Base-by-base conservation (phyloP, 2,329 filamentous ascomycete species). In the Calonectria montana region DNA sequence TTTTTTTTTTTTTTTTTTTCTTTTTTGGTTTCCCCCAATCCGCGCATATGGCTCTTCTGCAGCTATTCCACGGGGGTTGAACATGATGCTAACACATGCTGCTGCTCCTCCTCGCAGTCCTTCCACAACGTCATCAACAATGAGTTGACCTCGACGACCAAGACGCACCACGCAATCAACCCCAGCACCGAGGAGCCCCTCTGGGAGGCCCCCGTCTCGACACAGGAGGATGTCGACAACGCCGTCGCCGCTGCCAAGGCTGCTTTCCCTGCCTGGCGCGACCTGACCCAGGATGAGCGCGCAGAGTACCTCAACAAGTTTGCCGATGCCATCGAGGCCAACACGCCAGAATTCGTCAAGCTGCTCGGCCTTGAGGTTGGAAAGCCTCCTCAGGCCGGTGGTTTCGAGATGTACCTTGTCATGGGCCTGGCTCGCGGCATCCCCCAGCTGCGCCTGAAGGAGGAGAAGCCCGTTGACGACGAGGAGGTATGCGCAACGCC, bases 71-170 rank as follows among this genome's bases (percentile, higher is more conserved):
- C n/a, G n/a, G n/a, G n/a, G n/a, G n/a, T n/a, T n/a, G n/a, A n/a
- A n/a, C 41, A 21, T 7, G 41, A 25, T 31, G 15, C 53, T 61
- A 13, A 70, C 37, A 25, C 27, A 21, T 31, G 8, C 53, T 37
- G 21, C 18, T 21, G 4, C 25, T 25, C 27, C 10, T 39, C 29
- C 27, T 25, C 23, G 31, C 45, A 70, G 63, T 55, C 45, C 21
- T 70, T 55, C 47, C 55, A 62, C 15, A 29, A 91, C 87, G 73
- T 80, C 25, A 78, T 81, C 57, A 77, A 80, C 48, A 76, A 76
- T 39, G 63, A 81, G 43, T 66, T 77, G 9, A 71, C 47, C 9
- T 15, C 71, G 2, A 79, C 79, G 1, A 18, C 70, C 0, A 63
- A 68, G 21, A 81, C 75, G 0, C 71, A 77, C 0, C 75, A 65